Base-by-base conservation (phyloP, 495 filamentous ascomycete species). In the Penicillium turbatum region DNA sequence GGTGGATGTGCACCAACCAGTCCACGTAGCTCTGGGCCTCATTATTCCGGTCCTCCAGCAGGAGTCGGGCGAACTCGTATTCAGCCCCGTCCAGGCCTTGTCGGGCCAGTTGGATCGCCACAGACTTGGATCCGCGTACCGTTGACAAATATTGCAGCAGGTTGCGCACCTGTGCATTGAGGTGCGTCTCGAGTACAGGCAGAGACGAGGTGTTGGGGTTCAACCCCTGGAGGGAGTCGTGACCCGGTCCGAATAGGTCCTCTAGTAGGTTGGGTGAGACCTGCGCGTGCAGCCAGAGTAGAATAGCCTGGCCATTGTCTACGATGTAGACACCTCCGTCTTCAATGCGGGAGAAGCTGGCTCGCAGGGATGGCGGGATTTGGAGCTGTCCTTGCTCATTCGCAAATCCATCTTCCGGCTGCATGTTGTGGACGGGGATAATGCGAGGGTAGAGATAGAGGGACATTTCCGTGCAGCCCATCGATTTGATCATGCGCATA, bases 11-110 rank as follows among this genome's bases (percentile, higher is more conserved):
- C 48, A 99, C 93, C 69, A 99, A 71, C 93, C 93, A 99, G 72
- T 99, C 93, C 15, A 97, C 93, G 72, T 99, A 97, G 60, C 87
- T 92, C 70, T 92, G 89, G 30, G 93, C 93, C 71, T 99, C 93
- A 57, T 95, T 96, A 70, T 97, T 97, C 57, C 93, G 81, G 66
- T 99, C 93, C 73, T 99, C 93, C 45, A 95, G 82, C 58, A 99
- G 71, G 67, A 91, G 72, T 37, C 90, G 75, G 36, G 95, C 93
- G 73, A 97, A 99, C 71, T 99, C 93, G 57, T 88, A 97, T 71
- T 99, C 93, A 1, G 91, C 89, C 0, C 93, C 93, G 62, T 99
- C 93, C 2, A 97, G 75, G 0, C 92, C 91, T 72, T 99, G 93
- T 24, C 93, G 78, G 6, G 93, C 93, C 24, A 99, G 68, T 72